Percentiles rank a stretch among this genome's conserved stretches.
phyloP scores from a whole-genome alignment of 331 rosid genomes.

The Prunus yedoensis region DNA sequence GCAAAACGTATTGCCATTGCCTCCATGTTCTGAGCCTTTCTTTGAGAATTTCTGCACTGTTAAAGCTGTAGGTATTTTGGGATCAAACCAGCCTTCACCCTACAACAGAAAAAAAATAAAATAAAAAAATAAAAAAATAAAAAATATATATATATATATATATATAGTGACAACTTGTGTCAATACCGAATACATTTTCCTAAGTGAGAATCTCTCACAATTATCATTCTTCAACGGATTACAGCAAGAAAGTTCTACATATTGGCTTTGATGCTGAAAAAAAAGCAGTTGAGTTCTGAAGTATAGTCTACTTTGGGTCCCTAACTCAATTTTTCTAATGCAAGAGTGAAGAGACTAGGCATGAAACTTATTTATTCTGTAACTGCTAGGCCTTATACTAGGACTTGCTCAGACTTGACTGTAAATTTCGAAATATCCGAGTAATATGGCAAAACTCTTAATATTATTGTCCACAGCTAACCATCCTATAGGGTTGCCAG shows the following conservation, averaged over 20 bases:
- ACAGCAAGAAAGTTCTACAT: background rate
- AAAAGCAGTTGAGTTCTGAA: background rate
- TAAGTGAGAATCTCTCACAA: background rate
- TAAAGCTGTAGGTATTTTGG: conserved; percentile 16
- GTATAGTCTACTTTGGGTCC: background rate
- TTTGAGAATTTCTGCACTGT: conserved; percentile 11
- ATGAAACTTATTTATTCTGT: too few species aligned
- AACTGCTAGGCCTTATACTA: background rate
- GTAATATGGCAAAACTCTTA: background rate
- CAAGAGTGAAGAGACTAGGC: background rate
- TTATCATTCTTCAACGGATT: background rate
- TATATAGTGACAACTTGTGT: background rate
- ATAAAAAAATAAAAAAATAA: too few species aligned
- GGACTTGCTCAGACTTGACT: background rate
- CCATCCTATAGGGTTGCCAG: background rate
- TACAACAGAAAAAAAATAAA: background rate
- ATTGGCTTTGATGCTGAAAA: background rate
- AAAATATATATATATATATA: too few species aligned
- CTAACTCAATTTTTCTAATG: too few species aligned
- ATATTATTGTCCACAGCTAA: background rate
- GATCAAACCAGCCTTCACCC: conserved; percentile 26
- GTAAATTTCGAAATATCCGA: background rate
- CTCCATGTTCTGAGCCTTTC: conserved; percentile 16
- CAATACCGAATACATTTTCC: background rate
- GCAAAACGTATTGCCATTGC: conserved; percentile 3